These are phyloP conservation scores for Periconia digitata DNA, from an alignment of 2,329 filamentous ascomycete species.

Conservation along the genomic window DNA sequence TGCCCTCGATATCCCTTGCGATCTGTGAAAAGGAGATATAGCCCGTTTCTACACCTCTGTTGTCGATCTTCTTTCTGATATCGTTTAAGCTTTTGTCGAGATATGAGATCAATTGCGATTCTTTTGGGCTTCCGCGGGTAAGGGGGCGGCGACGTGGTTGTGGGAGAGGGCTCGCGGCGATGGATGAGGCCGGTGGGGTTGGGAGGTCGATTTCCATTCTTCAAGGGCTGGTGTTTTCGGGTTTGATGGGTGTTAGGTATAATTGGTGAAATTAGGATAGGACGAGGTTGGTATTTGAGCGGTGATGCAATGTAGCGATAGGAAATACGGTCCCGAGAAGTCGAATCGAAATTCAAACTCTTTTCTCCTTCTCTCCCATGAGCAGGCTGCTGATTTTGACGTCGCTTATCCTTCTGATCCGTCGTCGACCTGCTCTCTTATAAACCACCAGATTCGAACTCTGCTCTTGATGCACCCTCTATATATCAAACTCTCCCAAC, in stretches of 20 bases:
- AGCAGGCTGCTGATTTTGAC: too few relatives aligned
- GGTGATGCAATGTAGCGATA: too few relatives aligned
- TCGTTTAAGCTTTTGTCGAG: slow-evolving; percentile 48
- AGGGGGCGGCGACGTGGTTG: slow-evolving; percentile 56
- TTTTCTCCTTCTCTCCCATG: too few relatives aligned
- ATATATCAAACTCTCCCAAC: too few relatives aligned
- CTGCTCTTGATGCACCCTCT: too few relatives aligned
- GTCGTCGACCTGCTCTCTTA: too few relatives aligned
- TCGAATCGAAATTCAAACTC: too few relatives aligned
- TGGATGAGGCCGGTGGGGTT: slow-evolving; percentile 56
- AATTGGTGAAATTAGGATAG: too few relatives aligned
- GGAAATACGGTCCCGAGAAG: too few relatives aligned
- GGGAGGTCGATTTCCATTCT: slow-evolving; percentile 16
- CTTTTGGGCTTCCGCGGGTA: slow-evolving; percentile 59
- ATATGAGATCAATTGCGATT: slow-evolving; percentile 59
- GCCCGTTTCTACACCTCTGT: slow-evolving; percentile 39
- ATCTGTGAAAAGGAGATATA: slow-evolving; percentile 69
- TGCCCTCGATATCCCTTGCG: slow-evolving; percentile 69
- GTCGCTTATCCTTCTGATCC: too few relatives aligned
- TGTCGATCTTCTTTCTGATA: background rate
- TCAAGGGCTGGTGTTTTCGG: background rate
- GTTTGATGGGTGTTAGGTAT: background rate
- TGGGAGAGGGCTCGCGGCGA: slow-evolving; percentile 50
- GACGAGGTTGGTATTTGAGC: too few relatives aligned
- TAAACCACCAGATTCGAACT: too few relatives aligned